Conservation (phyloP, 192 early-diverging fungal species). For the Gigaspora rosea region DNA sequence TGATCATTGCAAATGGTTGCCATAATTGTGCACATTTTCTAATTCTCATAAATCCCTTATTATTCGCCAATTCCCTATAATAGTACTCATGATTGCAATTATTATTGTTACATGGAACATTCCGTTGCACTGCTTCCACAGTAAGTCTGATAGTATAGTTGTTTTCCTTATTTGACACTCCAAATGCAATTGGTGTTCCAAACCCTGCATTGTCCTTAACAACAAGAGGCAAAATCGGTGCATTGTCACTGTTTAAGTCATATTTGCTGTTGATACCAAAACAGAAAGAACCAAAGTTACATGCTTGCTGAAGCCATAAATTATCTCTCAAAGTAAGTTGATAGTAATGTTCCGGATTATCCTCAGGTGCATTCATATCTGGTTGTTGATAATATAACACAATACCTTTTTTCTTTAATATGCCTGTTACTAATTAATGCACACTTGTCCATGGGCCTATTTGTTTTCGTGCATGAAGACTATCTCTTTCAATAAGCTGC, state of each 20-base stretch:
- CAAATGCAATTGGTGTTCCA: not conserved
- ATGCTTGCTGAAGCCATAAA: not conserved
- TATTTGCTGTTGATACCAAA: not conserved
- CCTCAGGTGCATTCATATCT: not conserved
- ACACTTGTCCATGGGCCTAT: not conserved
- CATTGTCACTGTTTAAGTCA: not conserved
- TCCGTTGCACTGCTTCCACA: not conserved
- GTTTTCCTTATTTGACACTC: not conserved
- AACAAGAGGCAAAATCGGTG: not conserved
- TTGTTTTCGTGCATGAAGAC: not conserved
- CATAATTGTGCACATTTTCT: not conserved
- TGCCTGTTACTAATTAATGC: not conserved
- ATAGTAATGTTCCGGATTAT: not conserved
- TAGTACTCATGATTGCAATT: not conserved
- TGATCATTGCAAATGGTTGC: not conserved
- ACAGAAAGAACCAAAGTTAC: not conserved
- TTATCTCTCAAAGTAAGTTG: not conserved
- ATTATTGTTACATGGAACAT: not conserved
- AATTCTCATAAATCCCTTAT: not conserved
- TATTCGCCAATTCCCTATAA: not conserved
- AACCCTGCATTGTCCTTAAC: not conserved
- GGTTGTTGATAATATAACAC: not conserved
- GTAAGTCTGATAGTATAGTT: not conserved
- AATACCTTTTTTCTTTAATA: not conserved
- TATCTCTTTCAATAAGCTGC: not conserved